These are phyloP conservation scores for Talaromyces atroroseus DNA, from an alignment of 2,329 filamentous ascomycete genomes.

Conservation along the genomic window DNA sequence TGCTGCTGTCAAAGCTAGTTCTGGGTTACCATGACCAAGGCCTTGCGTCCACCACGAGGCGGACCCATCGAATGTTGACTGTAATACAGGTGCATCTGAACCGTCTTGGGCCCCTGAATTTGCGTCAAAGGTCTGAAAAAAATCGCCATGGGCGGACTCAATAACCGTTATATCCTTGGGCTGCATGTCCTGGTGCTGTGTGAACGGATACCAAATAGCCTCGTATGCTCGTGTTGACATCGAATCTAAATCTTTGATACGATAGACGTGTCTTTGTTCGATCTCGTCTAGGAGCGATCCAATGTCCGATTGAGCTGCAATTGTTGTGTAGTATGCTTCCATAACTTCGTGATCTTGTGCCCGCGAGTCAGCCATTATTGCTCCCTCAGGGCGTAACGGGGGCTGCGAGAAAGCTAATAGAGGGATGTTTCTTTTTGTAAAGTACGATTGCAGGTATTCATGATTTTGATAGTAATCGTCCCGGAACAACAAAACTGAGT, in stretches of 20 bases:
- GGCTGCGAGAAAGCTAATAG: constrained; percentile 56
- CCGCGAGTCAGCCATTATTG: constrained; percentile 25
- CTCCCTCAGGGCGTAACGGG: constrained; percentile 40
- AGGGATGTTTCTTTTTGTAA: constrained; percentile 53
- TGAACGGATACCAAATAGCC: constrained; percentile 81
- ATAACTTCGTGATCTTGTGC: constrained; percentile 54
- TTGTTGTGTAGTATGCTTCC: constrained; percentile 57
- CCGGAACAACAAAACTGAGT: constrained; percentile 63
- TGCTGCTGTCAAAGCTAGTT: constrained; percentile 66
- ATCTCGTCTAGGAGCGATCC: constrained; percentile 48
- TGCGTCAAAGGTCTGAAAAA: constrained; percentile 60
- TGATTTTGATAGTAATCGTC: constrained; percentile 63
- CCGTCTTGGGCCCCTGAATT: constrained; percentile 18
- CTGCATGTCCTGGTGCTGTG: constrained; percentile 64
- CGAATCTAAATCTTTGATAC: constrained; percentile 54
- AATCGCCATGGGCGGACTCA: constrained; percentile 73
- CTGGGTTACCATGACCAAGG: constrained; percentile 70
- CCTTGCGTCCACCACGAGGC: constrained; percentile 92
- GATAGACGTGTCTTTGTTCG: constrained; percentile 47
- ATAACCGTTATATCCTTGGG: constrained; percentile 64
- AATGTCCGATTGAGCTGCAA: constrained; percentile 38
- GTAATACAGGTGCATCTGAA: constrained; percentile 39
- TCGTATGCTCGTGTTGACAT: constrained; percentile 59
- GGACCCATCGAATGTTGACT: constrained; percentile 72
- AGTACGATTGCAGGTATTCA: constrained; percentile 63